Conservation (phyloP, 192 early-diverging fungal genomes). For the Coemansia guatemalensis region DNA sequence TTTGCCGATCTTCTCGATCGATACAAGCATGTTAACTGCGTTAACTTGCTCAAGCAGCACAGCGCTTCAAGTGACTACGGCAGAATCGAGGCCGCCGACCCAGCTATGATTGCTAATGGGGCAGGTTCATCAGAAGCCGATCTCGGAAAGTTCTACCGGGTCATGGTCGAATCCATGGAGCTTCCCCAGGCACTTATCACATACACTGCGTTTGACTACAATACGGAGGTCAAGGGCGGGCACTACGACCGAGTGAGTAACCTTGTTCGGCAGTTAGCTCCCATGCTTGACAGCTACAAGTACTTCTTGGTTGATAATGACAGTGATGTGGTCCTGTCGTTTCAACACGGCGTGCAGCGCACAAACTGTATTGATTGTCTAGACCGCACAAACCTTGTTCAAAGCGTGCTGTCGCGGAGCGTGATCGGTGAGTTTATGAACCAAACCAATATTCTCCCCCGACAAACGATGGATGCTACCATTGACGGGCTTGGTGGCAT, state of each 20-base stretch:
- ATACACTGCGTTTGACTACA: slow-evolving; percentile 83
- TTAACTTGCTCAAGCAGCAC: slow-evolving; percentile 77
- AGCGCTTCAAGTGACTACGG: slow-evolving; percentile 27
- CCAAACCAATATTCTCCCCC: slow-evolving; percentile 17
- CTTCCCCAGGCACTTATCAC: slow-evolving; percentile 50
- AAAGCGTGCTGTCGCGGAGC: slow-evolving; percentile 68
- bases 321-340: slow-evolving; percentile 56
- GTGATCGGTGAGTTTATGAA: slow-evolving; percentile 52
- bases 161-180: slow-evolving; percentile 51
- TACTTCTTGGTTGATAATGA: slow-evolving; percentile 71
- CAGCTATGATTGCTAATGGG: slow-evolving; percentile 15
- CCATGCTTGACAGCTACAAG: slow-evolving; percentile 59
- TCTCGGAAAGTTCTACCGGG: slow-evolving; percentile 68
- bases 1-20: slow-evolving; percentile 69
- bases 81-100: slow-evolving; percentile 11
- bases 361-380: slow-evolving; percentile 92
- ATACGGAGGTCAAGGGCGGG: slow-evolving; percentile 73
- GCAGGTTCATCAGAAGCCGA: slow-evolving; percentile 57
- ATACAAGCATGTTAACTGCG: slow-evolving; percentile 73
- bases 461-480: slow-evolving; percentile 15
- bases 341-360: slow-evolving; percentile 83
- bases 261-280: slow-evolving; percentile 58
- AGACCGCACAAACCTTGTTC: slow-evolving; percentile 90
- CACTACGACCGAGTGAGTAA: slow-evolving; percentile 70
- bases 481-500: slow-evolving; percentile 59